phyloP scores from a whole-genome alignment of 1,139 yeast genomes.

The Pichia sp. region DNA sequence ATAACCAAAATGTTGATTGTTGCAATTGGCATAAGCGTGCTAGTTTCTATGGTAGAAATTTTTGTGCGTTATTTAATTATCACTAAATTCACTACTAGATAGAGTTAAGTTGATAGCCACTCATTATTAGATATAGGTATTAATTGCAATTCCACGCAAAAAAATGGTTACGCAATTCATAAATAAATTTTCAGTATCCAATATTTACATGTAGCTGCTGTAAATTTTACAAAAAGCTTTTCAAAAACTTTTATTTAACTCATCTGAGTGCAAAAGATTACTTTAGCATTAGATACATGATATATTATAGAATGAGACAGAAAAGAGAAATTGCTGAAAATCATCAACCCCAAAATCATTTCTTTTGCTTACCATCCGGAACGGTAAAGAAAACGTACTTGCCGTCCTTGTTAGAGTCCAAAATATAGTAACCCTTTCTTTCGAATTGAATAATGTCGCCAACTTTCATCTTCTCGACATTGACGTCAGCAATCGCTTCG shows the following conservation, averaged over 20 bases:
- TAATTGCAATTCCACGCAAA: too few relatives aligned
- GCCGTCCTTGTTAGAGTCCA: constrained; percentile 62
- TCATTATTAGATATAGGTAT: too few relatives aligned
- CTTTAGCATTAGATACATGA: not conserved
- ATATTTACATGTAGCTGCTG: too few relatives aligned
- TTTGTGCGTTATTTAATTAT: constrained; percentile 53
- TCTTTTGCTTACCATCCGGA: constrained; percentile 90
- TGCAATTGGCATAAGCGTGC: constrained; percentile 72
- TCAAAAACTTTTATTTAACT: too few relatives aligned
- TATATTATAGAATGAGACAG: not conserved
- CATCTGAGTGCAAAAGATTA: too few relatives aligned
- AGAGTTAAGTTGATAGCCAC: too few relatives aligned
- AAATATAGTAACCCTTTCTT: constrained; percentile 93
- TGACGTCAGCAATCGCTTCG: constrained; percentile 75
- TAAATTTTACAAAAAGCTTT: too few relatives aligned
- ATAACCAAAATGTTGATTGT: constrained; percentile 88
- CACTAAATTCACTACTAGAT: constrained; percentile 12
- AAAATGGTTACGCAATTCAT: too few relatives aligned
- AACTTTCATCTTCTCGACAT: constrained; percentile 67
- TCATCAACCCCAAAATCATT: constrained; percentile 9
- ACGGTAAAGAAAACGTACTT: constrained; percentile 83
- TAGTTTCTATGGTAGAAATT: constrained; percentile 62
- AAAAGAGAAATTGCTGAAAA: not conserved
- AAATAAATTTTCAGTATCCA: too few relatives aligned
- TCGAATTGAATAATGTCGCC: constrained; percentile 93